A percentile compares a stretch with the other conserved stretches of the same genome.
phyloP scores from a whole-genome alignment of 2,329 filamentous ascomycete genomes.

The Pseudogymnoascus sp. region DNA sequence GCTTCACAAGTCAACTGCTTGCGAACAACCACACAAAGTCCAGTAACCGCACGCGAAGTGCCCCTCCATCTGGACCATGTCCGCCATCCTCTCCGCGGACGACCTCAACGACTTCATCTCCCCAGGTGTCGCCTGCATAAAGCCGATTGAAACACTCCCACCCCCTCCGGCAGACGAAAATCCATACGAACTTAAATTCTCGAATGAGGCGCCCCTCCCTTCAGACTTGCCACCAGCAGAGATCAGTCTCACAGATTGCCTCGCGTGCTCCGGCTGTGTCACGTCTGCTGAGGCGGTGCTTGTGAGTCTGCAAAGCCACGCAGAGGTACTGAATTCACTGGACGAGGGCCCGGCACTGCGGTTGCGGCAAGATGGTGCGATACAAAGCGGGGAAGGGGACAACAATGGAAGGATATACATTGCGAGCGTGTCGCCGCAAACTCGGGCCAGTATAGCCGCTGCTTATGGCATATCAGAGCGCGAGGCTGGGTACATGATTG shows the following conservation, averaged over 20 bases:
- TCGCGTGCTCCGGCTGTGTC: slow-evolving; percentile 95
- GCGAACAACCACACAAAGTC: background rate
- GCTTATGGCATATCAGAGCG: slow-evolving; percentile 66
- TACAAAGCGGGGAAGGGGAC: slow-evolving; percentile 36
- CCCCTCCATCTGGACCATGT: slow-evolving; percentile 53
- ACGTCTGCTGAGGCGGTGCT: slow-evolving; percentile 97
- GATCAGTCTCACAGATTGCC: slow-evolving; percentile 93
- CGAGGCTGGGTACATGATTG: slow-evolving; percentile 73
- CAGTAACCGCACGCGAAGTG: background rate
- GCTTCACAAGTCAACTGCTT: background rate
- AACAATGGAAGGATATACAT: slow-evolving; percentile 69
- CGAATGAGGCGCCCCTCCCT: slow-evolving; percentile 59
- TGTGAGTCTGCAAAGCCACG: slow-evolving; percentile 87
- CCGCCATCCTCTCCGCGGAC: slow-evolving; percentile 91
- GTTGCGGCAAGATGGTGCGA: slow-evolving; percentile 10
- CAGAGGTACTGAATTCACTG: slow-evolving; percentile 76
- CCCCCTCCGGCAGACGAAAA: slow-evolving; percentile 39
- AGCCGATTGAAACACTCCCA: slow-evolving; percentile 89
- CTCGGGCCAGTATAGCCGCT: slow-evolving; percentile 79
- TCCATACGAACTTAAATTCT: slow-evolving; percentile 83
- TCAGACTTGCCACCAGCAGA: slow-evolving; percentile 63
- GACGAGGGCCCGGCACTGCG: slow-evolving; percentile 52
- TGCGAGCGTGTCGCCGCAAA: slow-evolving; percentile 87
- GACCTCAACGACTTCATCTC: slow-evolving; percentile 99
- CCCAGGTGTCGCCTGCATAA: slow-evolving; percentile 95